Conservation (phyloP, 2,329 filamentous ascomycete species). For the Rasamsonia emersonii region DNA sequence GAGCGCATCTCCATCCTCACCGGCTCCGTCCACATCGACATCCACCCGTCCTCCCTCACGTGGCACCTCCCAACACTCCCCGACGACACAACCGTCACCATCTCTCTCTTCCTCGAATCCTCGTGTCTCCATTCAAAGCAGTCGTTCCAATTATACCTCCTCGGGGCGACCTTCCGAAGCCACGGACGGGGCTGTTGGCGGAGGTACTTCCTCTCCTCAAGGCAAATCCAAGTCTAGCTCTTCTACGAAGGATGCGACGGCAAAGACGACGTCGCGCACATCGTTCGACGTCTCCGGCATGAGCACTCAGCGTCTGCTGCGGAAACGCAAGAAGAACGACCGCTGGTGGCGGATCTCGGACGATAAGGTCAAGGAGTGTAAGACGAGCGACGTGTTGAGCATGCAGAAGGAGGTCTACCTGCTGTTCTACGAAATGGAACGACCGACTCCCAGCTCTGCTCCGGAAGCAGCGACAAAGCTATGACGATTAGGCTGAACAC, state of each 20-base stretch:
- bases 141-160: conserved; percentile 8
- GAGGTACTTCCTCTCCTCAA: too few species aligned
- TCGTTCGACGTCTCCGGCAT: conserved; percentile 15
- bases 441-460: conserved; percentile 15
- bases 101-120: conserved; percentile 18
- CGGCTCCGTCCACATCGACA: conserved; percentile 7
- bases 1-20: conserved; percentile 15
- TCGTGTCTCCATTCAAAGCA: conserved; percentile 26
- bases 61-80: conserved; percentile 10
- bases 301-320: conserved; percentile 32
- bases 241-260: too few species aligned
- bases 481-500: too few species aligned
- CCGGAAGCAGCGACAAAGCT: neutral
- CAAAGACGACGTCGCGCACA: conserved; percentile 17
- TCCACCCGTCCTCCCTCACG: conserved; percentile 11
- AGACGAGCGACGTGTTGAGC: conserved; percentile 77
- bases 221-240: too few species aligned
- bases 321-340: conserved; percentile 56
- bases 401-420: conserved; percentile 97
- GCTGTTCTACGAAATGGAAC: conserved; percentile 86
- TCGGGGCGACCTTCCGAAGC: too few species aligned
- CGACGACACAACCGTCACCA: conserved; percentile 13
- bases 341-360: conserved; percentile 98
- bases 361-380: conserved; percentile 90
- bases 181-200: too few species aligned